Conservation (phyloP, 2,329 filamentous ascomycete genomes). For the Ophiostoma quercus region DNA sequence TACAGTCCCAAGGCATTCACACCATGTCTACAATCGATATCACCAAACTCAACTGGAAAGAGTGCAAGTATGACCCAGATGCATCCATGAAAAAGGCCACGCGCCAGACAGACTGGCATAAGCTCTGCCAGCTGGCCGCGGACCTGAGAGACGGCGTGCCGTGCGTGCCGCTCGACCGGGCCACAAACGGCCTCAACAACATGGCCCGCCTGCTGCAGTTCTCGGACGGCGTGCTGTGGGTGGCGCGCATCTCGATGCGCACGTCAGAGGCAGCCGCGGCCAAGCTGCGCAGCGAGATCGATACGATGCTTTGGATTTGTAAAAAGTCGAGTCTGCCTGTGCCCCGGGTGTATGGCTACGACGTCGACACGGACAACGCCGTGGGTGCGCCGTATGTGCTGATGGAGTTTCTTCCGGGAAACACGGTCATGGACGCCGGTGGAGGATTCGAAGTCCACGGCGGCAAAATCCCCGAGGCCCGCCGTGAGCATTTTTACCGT, state of each 20-base stretch:
- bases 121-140: conserved; percentile 19
- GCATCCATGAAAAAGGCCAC: conserved; percentile 16
- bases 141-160: background rate
- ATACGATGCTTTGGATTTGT: conserved; percentile 20
- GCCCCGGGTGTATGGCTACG: conserved; percentile 27
- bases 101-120: conserved; percentile 18
- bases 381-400: conserved; percentile 32
- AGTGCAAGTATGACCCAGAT: conserved; percentile 24
- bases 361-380: conserved; percentile 27
- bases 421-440: conserved; percentile 29
- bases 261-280: background rate
- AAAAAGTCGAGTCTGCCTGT: conserved; percentile 22
- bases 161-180: background rate
- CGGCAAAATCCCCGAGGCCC: conserved; percentile 25
- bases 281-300: conserved; percentile 21
- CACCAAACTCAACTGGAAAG: conserved; percentile 20
- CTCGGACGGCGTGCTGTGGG: conserved; percentile 19
- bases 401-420: conserved; percentile 33
- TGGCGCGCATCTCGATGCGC: conserved; percentile 20
- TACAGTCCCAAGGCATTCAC: too few species aligned
- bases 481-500: conserved; percentile 24
- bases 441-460: conserved; percentile 28
- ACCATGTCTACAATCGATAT: too few species aligned
- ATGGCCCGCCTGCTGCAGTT: conserved; percentile 19
- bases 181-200: background rate